These are phyloP conservation scores for Fusarium penzigii DNA, from an alignment of 2,329 filamentous ascomycete species.

Conservation along the genomic window DNA sequence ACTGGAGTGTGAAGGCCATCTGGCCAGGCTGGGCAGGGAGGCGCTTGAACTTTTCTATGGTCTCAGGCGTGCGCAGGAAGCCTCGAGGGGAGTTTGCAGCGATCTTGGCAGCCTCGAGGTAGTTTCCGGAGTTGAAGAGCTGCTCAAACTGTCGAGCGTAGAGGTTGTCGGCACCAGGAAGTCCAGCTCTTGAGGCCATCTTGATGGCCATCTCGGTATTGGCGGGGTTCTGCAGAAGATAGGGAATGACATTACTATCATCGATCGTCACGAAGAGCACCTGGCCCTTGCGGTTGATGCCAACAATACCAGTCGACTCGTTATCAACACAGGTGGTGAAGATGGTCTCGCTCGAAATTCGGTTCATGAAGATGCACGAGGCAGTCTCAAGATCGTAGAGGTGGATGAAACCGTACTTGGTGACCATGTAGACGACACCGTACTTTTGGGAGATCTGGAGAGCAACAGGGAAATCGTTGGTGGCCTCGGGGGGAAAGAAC, in stretches of 20 bases:
- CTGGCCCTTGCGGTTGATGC: constrained; percentile 97
- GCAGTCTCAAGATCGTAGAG: constrained; percentile 97
- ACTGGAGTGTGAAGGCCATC: constrained; percentile 93
- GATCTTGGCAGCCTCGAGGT: constrained; percentile 87
- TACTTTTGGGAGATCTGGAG: constrained; percentile 98
- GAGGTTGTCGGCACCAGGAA: constrained; percentile 90
- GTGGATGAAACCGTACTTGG: constrained; percentile 99
- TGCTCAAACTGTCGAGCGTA: constrained; percentile 93
- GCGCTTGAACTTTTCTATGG: constrained; percentile 93
- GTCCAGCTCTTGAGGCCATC: constrained; percentile 88
- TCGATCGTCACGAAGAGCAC: constrained; percentile 93
- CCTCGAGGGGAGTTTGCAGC: constrained; percentile 95
- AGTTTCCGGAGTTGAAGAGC: constrained; percentile 77
- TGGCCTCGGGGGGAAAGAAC: constrained; percentile 94
- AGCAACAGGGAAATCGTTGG: constrained; percentile 95
- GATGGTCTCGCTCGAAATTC: constrained; percentile 98
- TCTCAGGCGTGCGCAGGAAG: constrained; percentile 91
- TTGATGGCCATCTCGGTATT: constrained; percentile 94
- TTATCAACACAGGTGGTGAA: constrained; percentile 89
- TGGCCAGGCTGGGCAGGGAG: constrained; percentile 79
- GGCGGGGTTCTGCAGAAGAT: constrained; percentile 93
- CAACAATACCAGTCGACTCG: constrained; percentile 84
- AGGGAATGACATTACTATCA: constrained; percentile 87
- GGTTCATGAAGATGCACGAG: constrained; percentile 98
- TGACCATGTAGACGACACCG: constrained; percentile 94